Conservation (phyloP, 306 rosid species). For the Acacia confusa region DNA sequence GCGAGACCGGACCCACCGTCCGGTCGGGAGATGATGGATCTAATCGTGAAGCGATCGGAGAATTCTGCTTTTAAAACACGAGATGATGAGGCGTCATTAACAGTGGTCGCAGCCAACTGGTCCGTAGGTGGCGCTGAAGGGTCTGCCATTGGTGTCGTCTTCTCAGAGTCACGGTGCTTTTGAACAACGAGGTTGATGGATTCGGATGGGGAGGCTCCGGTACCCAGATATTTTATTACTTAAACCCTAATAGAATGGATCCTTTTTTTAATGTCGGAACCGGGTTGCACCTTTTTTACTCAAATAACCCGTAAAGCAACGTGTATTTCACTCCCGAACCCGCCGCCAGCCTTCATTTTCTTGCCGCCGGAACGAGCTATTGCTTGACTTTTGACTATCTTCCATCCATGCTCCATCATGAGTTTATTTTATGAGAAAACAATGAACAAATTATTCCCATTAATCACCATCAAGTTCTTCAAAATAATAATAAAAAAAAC, state of each 20-base stretch:
- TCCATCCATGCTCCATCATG: too few species aligned
- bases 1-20: slow-evolving; percentile 84
- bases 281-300: neutral
- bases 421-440: too few species aligned
- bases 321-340: neutral
- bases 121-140: slow-evolving; percentile 42
- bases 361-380: neutral
- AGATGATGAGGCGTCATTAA: slow-evolving; percentile 12
- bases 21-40: slow-evolving; percentile 56
- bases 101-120: slow-evolving; percentile 48
- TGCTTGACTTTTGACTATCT: neutral
- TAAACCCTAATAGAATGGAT: too few species aligned
- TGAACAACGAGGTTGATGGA: neutral
- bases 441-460: too few species aligned
- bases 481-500: too few species aligned
- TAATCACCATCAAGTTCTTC: too few species aligned
- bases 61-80: slow-evolving; percentile 49
- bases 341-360: neutral
- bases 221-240: too few species aligned
- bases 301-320: neutral
- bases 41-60: slow-evolving; percentile 80
- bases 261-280: too few species aligned
- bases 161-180: neutral
- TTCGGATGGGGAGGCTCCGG: too few species aligned
- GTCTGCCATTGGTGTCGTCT: slow-evolving; percentile 39